Conservation (phyloP, 176 grass and related monocot genomes). For the Aegilops longissima region DNA sequence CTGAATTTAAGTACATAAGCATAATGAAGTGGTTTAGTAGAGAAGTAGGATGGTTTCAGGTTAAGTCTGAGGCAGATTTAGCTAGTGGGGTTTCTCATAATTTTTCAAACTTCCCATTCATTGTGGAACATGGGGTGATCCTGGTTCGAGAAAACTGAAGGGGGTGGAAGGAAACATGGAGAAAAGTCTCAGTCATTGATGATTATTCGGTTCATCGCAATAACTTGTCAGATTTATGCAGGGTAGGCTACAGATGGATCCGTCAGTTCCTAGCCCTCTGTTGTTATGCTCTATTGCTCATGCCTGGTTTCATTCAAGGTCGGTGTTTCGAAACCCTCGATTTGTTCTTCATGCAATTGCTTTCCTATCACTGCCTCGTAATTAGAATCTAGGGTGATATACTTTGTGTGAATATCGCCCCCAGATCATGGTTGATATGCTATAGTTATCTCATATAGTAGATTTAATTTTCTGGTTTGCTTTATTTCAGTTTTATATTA, state of each 20-base stretch:
- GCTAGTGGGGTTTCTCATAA: not conserved
- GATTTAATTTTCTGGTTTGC: not conserved
- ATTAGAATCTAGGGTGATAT: not conserved
- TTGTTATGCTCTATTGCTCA: slow-evolving; percentile 79
- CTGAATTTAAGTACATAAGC: not conserved
- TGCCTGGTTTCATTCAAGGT: slow-evolving; percentile 93
- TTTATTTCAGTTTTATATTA: slow-evolving; percentile 78
- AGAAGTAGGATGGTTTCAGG: not conserved
- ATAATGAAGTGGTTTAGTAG: not conserved
- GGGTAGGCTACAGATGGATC: slow-evolving; percentile 94
- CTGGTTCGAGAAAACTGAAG: not conserved
- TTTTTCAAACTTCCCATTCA: not conserved
- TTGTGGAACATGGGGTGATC: not conserved
- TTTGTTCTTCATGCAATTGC: slow-evolving; percentile 1
- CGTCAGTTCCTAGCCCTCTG: slow-evolving; percentile 77
- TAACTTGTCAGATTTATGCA: slow-evolving; percentile 49
- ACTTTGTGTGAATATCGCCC: not conserved
- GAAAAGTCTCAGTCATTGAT: not conserved
- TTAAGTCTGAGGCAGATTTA: not conserved
- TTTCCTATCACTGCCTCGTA: not conserved
- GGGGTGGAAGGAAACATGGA: not conserved
- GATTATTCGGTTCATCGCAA: slow-evolving; percentile 19
- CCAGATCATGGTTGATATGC: not conserved
- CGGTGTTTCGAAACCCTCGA: slow-evolving; percentile 1
- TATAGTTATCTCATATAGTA: slow-evolving; percentile 1